phyloP scores from a whole-genome alignment of 1,284 basidiomycete species.

The Cryptococcus maquisensis region DNA sequence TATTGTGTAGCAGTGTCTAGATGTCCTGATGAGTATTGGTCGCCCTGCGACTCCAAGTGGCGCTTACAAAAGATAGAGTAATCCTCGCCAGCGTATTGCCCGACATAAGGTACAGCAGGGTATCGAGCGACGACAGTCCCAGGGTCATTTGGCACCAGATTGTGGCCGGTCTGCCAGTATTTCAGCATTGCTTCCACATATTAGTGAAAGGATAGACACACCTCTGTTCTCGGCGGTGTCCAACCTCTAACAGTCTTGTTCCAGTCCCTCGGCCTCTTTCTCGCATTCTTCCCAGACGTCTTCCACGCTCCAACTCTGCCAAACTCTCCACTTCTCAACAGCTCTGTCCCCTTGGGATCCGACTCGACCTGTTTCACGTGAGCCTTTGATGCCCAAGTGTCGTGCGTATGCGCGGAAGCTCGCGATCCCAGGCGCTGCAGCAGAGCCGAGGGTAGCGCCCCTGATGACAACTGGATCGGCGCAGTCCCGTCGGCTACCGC shows the following conservation, averaged over 20 bases:
- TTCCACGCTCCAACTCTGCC: slow-evolving; percentile 53
- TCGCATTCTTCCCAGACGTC: slow-evolving; percentile 3
- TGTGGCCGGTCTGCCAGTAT: neutral
- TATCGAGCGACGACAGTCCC: slow-evolving; percentile 84
- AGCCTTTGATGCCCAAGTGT: neutral
- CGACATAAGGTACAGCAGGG: slow-evolving; percentile 79
- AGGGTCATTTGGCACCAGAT: slow-evolving; percentile 73
- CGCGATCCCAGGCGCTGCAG: neutral
- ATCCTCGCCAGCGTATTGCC: slow-evolving; percentile 69
- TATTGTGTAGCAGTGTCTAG: slow-evolving; percentile 57
- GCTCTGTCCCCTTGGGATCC: slow-evolving; percentile 62
- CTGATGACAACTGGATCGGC: neutral
- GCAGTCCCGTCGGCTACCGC: neutral
- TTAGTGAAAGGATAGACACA: neutral
- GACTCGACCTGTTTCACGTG: slow-evolving; percentile 57
- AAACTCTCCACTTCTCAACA: slow-evolving; percentile 80
- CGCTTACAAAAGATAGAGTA: slow-evolving; percentile 34
- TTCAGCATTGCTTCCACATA: neutral
- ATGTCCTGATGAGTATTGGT: slow-evolving; percentile 11
- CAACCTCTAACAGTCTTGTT: slow-evolving; percentile 12
- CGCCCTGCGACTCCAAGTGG: neutral
- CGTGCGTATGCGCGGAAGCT: neutral
- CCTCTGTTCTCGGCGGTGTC: slow-evolving; percentile 5
- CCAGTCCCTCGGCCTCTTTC: slow-evolving; percentile 10
- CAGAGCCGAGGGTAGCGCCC: neutral